Evolutionary conservation across 2,329 filamentous ascomycete genomes (phyloP).

Genomic region (Ustulina deusta): DNA sequence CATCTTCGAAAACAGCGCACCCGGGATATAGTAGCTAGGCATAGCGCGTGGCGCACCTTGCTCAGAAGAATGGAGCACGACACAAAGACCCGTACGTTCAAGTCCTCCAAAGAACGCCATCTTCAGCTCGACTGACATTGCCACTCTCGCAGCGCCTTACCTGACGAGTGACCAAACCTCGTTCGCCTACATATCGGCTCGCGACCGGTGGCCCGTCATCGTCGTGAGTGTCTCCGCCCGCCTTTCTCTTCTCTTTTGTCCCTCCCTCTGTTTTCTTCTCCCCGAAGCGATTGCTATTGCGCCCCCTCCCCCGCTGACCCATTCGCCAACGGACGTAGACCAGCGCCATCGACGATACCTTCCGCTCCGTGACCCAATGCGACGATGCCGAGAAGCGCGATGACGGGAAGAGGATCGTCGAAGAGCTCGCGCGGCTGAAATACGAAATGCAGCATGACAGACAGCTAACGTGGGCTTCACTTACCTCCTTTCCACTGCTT

Average conservation of each 20-base stretch:
- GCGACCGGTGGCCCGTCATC: conserved; percentile 93
- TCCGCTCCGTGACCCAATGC: conserved; percentile 73
- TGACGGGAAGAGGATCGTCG: conserved; percentile 89
- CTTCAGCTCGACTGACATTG: background rate
- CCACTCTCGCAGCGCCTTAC: conserved; percentile 70
- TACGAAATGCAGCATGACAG: conserved; percentile 95
- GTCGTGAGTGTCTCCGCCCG: conserved; percentile 68
- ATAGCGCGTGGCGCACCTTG: background rate
- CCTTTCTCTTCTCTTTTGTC: background rate
- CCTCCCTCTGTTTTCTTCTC: background rate
- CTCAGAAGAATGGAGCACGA: conserved; percentile 37
- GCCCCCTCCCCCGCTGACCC: too few relatives aligned
- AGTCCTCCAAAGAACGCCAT: background rate
- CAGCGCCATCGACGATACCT: conserved; percentile 92
- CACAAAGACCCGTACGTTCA: conserved; percentile 74
- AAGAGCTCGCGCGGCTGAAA: conserved; percentile 84
- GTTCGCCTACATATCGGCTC: conserved; percentile 87
- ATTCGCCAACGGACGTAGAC: conserved; percentile 66
- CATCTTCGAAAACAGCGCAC: background rate
- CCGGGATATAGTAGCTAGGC: background rate
- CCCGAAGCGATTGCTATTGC: too few relatives aligned
- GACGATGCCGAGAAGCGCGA: conserved; percentile 72
- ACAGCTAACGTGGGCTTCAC: conserved; percentile 72
- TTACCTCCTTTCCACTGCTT: background rate
- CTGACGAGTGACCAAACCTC: conserved; percentile 84